A percentile compares a stretch with the other conserved stretches of the same genome.
phyloP scores from a whole-genome alignment of 805 yeast species.

The Candida tibetensis region DNA sequence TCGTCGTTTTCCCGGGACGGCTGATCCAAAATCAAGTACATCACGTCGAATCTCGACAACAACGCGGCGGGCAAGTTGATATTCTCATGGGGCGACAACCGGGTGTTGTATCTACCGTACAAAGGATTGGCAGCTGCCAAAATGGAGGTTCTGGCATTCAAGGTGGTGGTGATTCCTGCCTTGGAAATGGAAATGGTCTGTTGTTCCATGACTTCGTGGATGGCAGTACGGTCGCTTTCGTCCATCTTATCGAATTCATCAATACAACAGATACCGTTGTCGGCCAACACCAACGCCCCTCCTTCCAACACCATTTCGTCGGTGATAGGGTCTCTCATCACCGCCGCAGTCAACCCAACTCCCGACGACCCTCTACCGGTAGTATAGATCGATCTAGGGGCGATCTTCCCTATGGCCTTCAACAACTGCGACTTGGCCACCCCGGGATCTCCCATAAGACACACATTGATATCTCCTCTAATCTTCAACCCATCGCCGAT shows the following conservation, averaged over 20 bases:
- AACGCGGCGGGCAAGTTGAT: slow-evolving; percentile 96
- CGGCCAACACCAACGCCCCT: slow-evolving; percentile 95
- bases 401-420: slow-evolving; percentile 85
- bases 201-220: slow-evolving; percentile 99
- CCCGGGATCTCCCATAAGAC: slow-evolving; percentile 99
- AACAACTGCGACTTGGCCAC: slow-evolving; percentile 96
- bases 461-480: slow-evolving; percentile 93
- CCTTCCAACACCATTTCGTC: slow-evolving; percentile 98
- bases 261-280: slow-evolving; percentile 96
- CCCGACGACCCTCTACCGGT: slow-evolving; percentile 99
- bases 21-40: slow-evolving; percentile 81
- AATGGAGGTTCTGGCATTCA: slow-evolving; percentile 93
- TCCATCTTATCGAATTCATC: slow-evolving; percentile 99
- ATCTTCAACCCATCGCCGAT: slow-evolving; percentile 96
- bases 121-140: slow-evolving; percentile 98
- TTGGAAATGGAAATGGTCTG: slow-evolving; percentile 96
- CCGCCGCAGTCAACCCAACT: slow-evolving; percentile 98
- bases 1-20: slow-evolving; percentile 81
- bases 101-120: slow-evolving; percentile 90
- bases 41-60: slow-evolving; percentile 87
- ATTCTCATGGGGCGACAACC: slow-evolving; percentile 87
- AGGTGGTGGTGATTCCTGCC: slow-evolving; percentile 95
- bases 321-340: slow-evolving; percentile 97
- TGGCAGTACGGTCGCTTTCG: slow-evolving; percentile 93
- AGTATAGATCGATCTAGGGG: slow-evolving; percentile 95